phyloP scores from a whole-genome alignment of 305 asterid genomes.

The Rubia occidens region DNA sequence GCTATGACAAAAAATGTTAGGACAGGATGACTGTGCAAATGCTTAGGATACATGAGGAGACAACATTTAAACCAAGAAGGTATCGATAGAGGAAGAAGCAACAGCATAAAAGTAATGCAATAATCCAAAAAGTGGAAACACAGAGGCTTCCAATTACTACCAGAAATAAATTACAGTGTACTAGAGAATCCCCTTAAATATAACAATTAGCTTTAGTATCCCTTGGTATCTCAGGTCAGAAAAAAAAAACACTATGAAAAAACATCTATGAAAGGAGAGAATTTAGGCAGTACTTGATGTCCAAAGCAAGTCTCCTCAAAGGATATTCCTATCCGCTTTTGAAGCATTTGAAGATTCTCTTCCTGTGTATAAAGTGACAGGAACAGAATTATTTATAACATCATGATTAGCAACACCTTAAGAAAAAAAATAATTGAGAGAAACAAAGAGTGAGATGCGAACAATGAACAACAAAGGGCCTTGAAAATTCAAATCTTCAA shows the following conservation, averaged over 20 bases:
- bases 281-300: constrained; percentile 52
- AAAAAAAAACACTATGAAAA: constrained; percentile 13
- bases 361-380: constrained; percentile 44
- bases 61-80: neutral
- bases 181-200: neutral
- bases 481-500: constrained; percentile 3
- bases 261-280: constrained; percentile 2
- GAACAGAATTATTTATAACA: constrained; percentile 7
- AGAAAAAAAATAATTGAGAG: neutral
- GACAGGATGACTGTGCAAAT: neutral
- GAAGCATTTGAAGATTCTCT: constrained; percentile 58
- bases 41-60: neutral
- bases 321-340: constrained; percentile 67
- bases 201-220: neutral
- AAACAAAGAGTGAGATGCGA: neutral
- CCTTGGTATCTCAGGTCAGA: neutral
- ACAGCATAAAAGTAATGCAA: neutral
- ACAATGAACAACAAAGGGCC: neutral
- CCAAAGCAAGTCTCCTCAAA: constrained; percentile 62
- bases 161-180: neutral
- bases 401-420: neutral
- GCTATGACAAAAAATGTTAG: neutral
- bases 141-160: neutral
- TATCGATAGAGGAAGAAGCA: neutral
- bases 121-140: neutral